Conservation (phyloP, 2,329 filamentous ascomycete genomes). For the Aureobasidium sp. region DNA sequence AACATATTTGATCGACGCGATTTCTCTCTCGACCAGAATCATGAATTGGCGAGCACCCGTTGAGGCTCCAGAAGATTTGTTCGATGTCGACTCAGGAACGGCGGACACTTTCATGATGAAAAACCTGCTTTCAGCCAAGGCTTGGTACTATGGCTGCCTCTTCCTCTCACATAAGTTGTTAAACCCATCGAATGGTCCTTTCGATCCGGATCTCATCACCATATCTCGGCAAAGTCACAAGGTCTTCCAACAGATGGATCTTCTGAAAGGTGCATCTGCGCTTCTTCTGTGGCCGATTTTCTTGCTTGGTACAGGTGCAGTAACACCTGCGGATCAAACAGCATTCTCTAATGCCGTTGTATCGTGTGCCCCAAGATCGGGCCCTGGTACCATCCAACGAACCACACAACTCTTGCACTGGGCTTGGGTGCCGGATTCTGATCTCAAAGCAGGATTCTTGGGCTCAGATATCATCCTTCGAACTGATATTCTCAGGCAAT, state of each 20-base stretch:
- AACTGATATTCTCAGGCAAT: slow-evolving; percentile 1
- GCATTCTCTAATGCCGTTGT: not conserved
- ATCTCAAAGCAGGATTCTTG: not conserved
- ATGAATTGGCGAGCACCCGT: not conserved
- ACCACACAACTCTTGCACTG: not conserved
- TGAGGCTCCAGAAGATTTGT: not conserved
- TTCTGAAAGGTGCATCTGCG: not conserved
- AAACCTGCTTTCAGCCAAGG: not conserved
- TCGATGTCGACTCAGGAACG: not conserved
- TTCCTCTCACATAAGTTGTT: not conserved
- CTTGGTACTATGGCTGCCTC: not conserved
- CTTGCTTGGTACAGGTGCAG: not conserved
- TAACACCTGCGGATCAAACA: not conserved
- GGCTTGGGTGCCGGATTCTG: not conserved
- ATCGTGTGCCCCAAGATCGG: not conserved
- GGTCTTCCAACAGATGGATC: not conserved
- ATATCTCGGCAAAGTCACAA: not conserved
- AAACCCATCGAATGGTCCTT: not conserved
- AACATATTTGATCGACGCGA: not conserved
- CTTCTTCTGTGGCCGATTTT: not conserved
- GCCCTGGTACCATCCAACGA: not conserved
- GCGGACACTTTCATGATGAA: slow-evolving; percentile 6
- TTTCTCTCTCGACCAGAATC: not conserved
- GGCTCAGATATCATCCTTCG: not conserved
- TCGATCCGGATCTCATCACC: not conserved